These are phyloP conservation scores for Eucalyptus decipiens DNA, from an alignment of 345 rosid species.

Conservation along the genomic window DNA sequence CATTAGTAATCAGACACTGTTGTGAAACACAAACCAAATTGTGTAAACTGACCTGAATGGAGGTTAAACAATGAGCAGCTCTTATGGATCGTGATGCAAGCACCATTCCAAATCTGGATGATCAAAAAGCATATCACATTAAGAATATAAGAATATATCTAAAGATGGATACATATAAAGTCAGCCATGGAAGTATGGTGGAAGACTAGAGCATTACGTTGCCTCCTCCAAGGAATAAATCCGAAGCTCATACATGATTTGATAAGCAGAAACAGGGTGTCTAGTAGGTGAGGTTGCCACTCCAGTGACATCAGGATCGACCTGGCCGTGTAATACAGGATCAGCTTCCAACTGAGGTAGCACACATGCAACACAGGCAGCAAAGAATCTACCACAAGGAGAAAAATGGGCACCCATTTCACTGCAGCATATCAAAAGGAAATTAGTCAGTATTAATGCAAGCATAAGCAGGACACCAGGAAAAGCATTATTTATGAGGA, in stretches of 20 bases:
- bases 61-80: conserved; percentile 97
- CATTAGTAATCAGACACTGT: not conserved
- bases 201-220: conserved; percentile 43
- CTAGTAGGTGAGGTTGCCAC: conserved; percentile 87
- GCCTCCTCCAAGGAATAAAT: conserved; percentile 90
- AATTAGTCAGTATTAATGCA: not conserved
- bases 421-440: conserved; percentile 25
- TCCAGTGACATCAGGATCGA: conserved; percentile 51
- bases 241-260: conserved; percentile 94
- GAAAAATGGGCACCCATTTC: conserved; percentile 99
- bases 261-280: conserved; percentile 85
- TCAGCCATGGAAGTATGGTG: not conserved
- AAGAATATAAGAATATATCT: not conserved
- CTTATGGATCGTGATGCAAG: conserved; percentile 82
- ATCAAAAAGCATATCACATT: not conserved
- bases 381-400: conserved; percentile 92
- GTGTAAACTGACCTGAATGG: conserved; percentile 61
- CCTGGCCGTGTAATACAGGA: conserved; percentile 51
- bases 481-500: not conserved
- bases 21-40: not conserved
- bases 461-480: not conserved
- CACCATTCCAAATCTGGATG: conserved; percentile 65
- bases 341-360: conserved; percentile 79
- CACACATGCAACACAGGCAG: conserved; percentile 95
- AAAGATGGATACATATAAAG: not conserved